A percentile compares a stretch with the other conserved stretches of the same genome.
Conservation (phyloP, 371 early-diverging fungal genomes). For the Choanephora cucurbitarum region DNA sequence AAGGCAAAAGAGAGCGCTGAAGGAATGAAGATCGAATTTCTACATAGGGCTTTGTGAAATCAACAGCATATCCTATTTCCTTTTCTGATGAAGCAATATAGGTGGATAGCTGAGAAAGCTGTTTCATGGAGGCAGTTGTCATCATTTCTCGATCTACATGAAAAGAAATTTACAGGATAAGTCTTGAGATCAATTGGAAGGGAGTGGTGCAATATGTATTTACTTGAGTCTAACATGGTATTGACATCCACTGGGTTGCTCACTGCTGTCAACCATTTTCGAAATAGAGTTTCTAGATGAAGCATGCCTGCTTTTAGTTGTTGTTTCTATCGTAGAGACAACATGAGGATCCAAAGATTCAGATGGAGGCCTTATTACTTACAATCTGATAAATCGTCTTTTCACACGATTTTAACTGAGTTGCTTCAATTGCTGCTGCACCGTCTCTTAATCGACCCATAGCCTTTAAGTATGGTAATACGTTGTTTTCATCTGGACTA, state of each 20-base stretch:
- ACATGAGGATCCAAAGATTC: too few species aligned
- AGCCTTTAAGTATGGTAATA: conserved; percentile 54
- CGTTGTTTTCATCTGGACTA: conserved; percentile 57
- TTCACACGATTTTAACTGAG: conserved; percentile 56
- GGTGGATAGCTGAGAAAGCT: conserved; percentile 64
- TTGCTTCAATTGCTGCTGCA: conserved; percentile 53
- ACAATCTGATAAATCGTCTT: conserved; percentile 58
- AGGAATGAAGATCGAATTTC: conserved; percentile 76
- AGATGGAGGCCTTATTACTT: not conserved
- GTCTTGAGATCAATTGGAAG: not conserved
- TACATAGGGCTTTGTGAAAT: conserved; percentile 71
- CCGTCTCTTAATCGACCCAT: conserved; percentile 61
- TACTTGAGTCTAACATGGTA: conserved; percentile 37
- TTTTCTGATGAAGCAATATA: conserved; percentile 63
- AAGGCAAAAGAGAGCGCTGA: conserved; percentile 61
- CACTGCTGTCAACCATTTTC: conserved; percentile 51
- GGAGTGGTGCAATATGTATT: too few species aligned
- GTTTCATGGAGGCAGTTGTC: conserved; percentile 36
- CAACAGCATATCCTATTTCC: conserved; percentile 63
- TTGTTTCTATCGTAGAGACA: conserved; percentile 47
- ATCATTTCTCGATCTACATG: conserved; percentile 24
- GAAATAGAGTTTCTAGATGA: conserved; percentile 57
- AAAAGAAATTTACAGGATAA: not conserved
- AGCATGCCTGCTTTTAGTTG: conserved; percentile 57
- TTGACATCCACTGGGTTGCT: conserved; percentile 56